A percentile compares a stretch with the other conserved stretches of the same genome.
Conservation (phyloP, 768 basidiomycete species). For the Amanita inopinata region DNA sequence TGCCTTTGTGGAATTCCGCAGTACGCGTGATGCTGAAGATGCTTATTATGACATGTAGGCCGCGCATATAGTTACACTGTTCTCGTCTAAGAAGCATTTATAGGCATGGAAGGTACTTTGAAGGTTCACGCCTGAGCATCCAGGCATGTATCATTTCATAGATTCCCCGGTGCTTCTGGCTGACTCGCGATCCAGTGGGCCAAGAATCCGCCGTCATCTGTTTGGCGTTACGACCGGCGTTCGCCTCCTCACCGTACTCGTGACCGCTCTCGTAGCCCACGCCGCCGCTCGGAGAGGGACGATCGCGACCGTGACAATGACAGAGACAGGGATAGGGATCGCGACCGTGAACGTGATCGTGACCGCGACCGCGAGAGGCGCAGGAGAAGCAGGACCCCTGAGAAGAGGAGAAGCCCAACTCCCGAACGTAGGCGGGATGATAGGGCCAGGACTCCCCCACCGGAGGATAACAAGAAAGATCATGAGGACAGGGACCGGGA, state of each 20-base stretch:
- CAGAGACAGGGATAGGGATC: conserved; percentile 17
- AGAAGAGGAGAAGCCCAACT: conserved; percentile 14
- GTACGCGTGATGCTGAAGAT: conserved; percentile 27
- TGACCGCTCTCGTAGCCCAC: conserved; percentile 22
- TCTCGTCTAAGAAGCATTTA: not conserved
- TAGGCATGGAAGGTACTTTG: conserved; percentile 29
- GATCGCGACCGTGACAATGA: conserved; percentile 12
- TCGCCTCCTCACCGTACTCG: conserved; percentile 19
- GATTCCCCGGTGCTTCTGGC: not conserved
- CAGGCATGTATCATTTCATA: conserved; percentile 17
- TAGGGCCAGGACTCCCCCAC: conserved; percentile 10
- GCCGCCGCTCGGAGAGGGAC: conserved; percentile 12
- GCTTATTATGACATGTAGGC: conserved; percentile 30
- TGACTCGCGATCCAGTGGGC: conserved; percentile 21
- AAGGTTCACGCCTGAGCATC: conserved; percentile 27
- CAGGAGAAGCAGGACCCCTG: conserved; percentile 18
- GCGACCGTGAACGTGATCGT: conserved; percentile 19
- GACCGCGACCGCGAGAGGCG: conserved; percentile 20
- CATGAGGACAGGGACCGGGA: conserved; percentile 28
- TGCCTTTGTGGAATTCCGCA: conserved; percentile 30
- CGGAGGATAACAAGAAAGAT: conserved; percentile 17
- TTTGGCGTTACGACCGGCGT: conserved; percentile 27
- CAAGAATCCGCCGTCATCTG: conserved; percentile 29
- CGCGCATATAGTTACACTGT: not conserved
- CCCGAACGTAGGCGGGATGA: conserved; percentile 18